Evolutionary conservation across 2,329 filamentous ascomycete genomes (phyloP), one percentile per base, ranked within the genome.

Genomic region (Fusarium sp.): DNA sequence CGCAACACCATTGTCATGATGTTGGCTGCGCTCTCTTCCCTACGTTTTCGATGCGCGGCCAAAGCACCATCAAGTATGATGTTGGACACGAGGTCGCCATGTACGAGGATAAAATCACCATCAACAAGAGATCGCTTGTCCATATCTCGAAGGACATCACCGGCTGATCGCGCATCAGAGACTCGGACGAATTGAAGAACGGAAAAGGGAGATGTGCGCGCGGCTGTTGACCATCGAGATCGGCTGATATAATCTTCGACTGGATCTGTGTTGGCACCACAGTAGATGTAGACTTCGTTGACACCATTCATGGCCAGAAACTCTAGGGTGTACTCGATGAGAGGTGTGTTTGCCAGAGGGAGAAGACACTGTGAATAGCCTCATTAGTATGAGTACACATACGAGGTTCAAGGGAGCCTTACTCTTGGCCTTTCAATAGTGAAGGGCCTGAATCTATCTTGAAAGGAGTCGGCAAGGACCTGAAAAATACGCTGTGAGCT

Each of bases 311-410:
- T 95, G 71, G 94, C 94, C 2, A 99, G 90, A 77, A 97, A 98
- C 79, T 98, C 95, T 77, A 98, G 90, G 7, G 95, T 98, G 81
- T 99, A 98, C 81, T 99, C 96, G 83, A 99, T 97, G 70, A 99
- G 86, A 38, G 96, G 95, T 3, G 92, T 95, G 81, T 98, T 98
- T 66, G 94, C 96, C 66, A 99, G 87, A 14, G 95, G 94, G 10
- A 99, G 87, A 35, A 99, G 91, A 84, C 96, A 98, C 93, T 97
- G 77, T 33, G 52, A 20, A 45, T 27, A n/a, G 20, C 23, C 55
- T 26, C 20, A 60, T 79, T 59, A 79, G 76, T 45, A 45, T 18
- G 18, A 55, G 57, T 49, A 30, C 20, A 46, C 17, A 5, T 13
- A 37, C 13, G 13, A 18, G 32, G 6, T 6, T 23, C 33, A 33